These are phyloP conservation scores for Excoecaria agallocha DNA, from an alignment of 345 rosid genomes.

Conservation along the genomic window DNA sequence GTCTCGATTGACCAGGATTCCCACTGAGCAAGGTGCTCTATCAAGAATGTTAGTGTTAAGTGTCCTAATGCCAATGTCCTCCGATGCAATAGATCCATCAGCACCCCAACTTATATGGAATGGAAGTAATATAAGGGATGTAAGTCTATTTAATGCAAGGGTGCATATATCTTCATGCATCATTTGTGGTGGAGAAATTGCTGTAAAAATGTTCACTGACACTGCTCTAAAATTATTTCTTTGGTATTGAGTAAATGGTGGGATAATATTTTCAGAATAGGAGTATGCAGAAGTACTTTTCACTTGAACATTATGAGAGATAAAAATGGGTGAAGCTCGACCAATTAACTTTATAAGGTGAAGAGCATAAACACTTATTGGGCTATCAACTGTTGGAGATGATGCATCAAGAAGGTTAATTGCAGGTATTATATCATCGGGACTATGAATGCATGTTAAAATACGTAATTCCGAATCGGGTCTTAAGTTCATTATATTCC, in stretches of 20 bases:
- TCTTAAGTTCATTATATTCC: slow-evolving; percentile 31
- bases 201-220: slow-evolving; percentile 29
- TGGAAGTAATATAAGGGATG: slow-evolving; percentile 35
- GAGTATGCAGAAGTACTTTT: neutral
- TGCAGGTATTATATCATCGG: slow-evolving; percentile 28
- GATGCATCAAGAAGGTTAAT: slow-evolving; percentile 39
- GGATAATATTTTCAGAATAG: slow-evolving; percentile 25
- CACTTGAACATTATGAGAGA: slow-evolving; percentile 17
- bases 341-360: slow-evolving; percentile 40
- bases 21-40: slow-evolving; percentile 47
- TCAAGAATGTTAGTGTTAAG: slow-evolving; percentile 39
- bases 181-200: slow-evolving; percentile 27
- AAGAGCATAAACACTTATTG: slow-evolving; percentile 25
- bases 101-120: slow-evolving; percentile 41
- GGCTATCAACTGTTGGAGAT: slow-evolving; percentile 19
- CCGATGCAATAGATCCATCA: slow-evolving; percentile 28
- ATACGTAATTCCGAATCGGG: slow-evolving; percentile 28
- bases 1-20: slow-evolving; percentile 40
- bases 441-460: slow-evolving; percentile 33
- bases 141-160: slow-evolving; percentile 34
- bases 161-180: slow-evolving; percentile 44
- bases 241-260: slow-evolving; percentile 28
- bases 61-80: slow-evolving; percentile 15
- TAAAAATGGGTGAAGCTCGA: slow-evolving; percentile 33
- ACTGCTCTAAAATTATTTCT: slow-evolving; percentile 11